A percentile compares a stretch with the other conserved stretches of the same genome.
Conservation (phyloP, 495 filamentous ascomycete species). For the Penicillium pancosmium region DNA sequence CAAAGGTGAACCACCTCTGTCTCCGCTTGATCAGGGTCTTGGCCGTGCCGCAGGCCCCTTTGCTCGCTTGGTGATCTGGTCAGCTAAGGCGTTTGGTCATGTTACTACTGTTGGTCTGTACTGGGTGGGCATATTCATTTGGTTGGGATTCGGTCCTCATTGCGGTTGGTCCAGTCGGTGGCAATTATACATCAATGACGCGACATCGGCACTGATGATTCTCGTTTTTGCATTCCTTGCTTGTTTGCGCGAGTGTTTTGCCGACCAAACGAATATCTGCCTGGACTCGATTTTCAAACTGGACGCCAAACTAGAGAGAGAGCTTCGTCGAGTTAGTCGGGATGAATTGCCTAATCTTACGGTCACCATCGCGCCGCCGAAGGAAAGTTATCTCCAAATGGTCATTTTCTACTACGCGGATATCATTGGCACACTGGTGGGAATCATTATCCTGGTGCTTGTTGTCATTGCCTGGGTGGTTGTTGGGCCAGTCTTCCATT, state of each 20-base stretch:
- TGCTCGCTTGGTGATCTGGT: slow-evolving; percentile 21
- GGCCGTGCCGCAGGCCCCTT: slow-evolving; percentile 17
- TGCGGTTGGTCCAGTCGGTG: slow-evolving; percentile 33
- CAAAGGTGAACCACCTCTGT: slow-evolving; percentile 10
- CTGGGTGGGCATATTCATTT: slow-evolving; percentile 40
- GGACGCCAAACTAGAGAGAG: slow-evolving; percentile 36
- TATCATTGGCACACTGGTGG: slow-evolving; percentile 38
- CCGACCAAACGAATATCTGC: slow-evolving; percentile 30
- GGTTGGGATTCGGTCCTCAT: slow-evolving; percentile 35
- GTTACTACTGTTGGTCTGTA: slow-evolving; percentile 29
- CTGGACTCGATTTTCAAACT: slow-evolving; percentile 37
- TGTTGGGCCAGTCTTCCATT: slow-evolving; percentile 33
- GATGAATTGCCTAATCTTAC: slow-evolving; percentile 22
- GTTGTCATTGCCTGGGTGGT: slow-evolving; percentile 35
- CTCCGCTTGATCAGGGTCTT: slow-evolving; percentile 17
- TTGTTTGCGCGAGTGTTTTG: slow-evolving; percentile 40
- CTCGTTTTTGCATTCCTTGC: slow-evolving; percentile 42
- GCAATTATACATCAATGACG: slow-evolving; percentile 46
- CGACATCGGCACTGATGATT: slow-evolving; percentile 38
- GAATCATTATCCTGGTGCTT: slow-evolving; percentile 31
- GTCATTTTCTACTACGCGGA: slow-evolving; percentile 39
- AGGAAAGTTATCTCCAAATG: slow-evolving; percentile 29
- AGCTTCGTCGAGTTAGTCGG: slow-evolving; percentile 33
- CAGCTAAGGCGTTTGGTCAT: slow-evolving; percentile 32
- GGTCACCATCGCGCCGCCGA: slow-evolving; percentile 27